Conservation (phyloP, 169 alveolate species). For the Cryptosporidium sp. region DNA sequence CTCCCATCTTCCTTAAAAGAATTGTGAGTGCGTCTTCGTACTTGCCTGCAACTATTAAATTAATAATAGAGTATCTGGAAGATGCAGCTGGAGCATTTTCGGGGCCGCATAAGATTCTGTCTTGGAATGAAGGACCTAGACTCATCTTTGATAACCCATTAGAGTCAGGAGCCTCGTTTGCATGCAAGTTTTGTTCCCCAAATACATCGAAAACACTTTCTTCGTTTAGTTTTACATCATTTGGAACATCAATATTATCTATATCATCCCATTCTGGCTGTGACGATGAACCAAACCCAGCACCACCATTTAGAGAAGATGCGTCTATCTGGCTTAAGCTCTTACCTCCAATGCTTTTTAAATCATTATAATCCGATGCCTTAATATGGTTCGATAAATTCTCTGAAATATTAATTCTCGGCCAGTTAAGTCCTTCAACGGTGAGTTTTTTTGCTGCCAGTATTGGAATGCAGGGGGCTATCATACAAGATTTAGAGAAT, state of each 20-base stretch:
- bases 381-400: not conserved
- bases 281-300: not conserved
- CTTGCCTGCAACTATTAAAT: conserved; percentile 40
- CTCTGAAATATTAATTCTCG: conserved; percentile 17
- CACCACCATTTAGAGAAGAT: not conserved
- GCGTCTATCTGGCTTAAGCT: not conserved
- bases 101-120: conserved; percentile 31
- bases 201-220: not conserved
- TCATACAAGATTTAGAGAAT: conserved; percentile 3
- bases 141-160: not conserved
- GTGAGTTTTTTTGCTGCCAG: conserved; percentile 47
- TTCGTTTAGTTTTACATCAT: conserved; percentile 23
- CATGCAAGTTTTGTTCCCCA: not conserved
- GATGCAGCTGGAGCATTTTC: conserved; percentile 43
- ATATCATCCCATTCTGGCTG: conserved; percentile 70
- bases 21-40: conserved; percentile 48
- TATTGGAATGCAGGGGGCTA: conserved; percentile 57
- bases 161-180: not conserved
- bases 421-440: conserved; percentile 50
- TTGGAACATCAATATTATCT: conserved; percentile 58
- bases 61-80: conserved; percentile 53
- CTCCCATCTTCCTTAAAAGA: conserved; percentile 48
- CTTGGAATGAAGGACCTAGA: conserved; percentile 28
- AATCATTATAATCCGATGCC: conserved; percentile 1
- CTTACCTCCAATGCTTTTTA: not conserved